Evolutionary conservation across 2,329 filamentous ascomycete genomes (phyloP), one percentile per base, ranked within the genome.

Genomic region (Colletotrichum lentis): DNA sequence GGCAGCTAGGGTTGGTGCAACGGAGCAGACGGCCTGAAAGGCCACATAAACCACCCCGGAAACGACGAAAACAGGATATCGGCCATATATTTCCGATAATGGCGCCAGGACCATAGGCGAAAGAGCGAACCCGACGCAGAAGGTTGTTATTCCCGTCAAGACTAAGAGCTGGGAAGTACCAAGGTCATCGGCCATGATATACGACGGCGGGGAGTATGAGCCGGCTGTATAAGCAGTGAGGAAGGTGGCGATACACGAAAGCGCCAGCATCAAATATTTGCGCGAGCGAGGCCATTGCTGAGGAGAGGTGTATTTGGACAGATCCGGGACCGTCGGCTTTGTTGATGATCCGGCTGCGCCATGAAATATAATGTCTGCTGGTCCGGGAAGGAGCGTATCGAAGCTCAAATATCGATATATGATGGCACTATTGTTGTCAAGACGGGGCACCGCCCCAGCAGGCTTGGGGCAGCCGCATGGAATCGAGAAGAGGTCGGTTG

Each of bases 61-160:
- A 1, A 83, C 82, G 27, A 94, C 83, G 73, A 97, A 96, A 41
- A 97, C 91, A 0, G 94, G 92, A 63, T 92, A 89, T 2, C 94
- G 88, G 3, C 94, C 94, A 78, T 96, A 93, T 76, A 96, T 90
- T 79, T 97, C 94, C 0, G 90, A 93, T 71, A 97, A 90, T 0
- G 94, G 94, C 0, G 94, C 94, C 0, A 97, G 85, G 0, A 93
- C 84, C 94, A 97, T 97, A 0, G 94, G 94, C 0, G 92, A 91
- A 27, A 94, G 78, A 0, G 86, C 93, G 72, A 97, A 97, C 3
- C 94, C 94, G 41, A 85, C 74, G 53, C 92, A 96, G 77, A 96
- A 97, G 0, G 88, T 86, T 0, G 94, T 96, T 69, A 97, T 92
- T 41, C 93, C 93, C 1, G 89, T 82, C 5, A 91, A 81, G n/a